Evolutionary conservation across 331 rosid genomes (phyloP).

Genomic region (Erythrophleum ivorense): DNA sequence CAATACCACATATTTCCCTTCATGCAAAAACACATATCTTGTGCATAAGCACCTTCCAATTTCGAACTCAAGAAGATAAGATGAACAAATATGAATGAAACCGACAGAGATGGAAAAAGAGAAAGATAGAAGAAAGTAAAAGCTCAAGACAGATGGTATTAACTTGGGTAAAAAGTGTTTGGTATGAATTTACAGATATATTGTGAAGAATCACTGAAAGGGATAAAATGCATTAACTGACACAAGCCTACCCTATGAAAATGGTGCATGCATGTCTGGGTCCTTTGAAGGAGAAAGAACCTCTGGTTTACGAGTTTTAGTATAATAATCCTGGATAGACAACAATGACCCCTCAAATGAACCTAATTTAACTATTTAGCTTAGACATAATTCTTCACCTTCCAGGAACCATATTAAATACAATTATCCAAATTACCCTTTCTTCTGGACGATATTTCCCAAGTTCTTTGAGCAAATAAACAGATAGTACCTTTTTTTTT

Average conservation of each 20-base stretch:
- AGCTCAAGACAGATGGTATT: constrained; percentile 15
- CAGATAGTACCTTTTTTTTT: constrained; percentile 15
- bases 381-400: constrained; percentile 27
- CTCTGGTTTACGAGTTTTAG: constrained; percentile 24
- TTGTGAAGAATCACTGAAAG: constrained; percentile 17
- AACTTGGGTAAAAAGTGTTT: constrained; percentile 13
- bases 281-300: constrained; percentile 18
- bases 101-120: background rate
- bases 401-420: constrained; percentile 18
- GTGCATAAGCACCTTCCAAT: constrained; percentile 9
- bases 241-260: constrained; percentile 20
- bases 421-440: constrained; percentile 26
- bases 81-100: constrained; percentile 11
- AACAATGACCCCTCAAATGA: constrained; percentile 28
- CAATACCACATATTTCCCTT: constrained; percentile 27
- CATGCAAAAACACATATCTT: constrained; percentile 23
- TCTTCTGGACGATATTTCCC: constrained; percentile 20
- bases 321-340: constrained; percentile 16
- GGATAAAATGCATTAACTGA: constrained; percentile 40
- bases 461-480: constrained; percentile 32
- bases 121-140: background rate
- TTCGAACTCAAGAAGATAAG: background rate
- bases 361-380: constrained; percentile 31
- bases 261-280: constrained; percentile 37
- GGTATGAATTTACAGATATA: background rate